phyloP scores from a whole-genome alignment of 805 yeast species.

The Yarrowia hollandica region DNA sequence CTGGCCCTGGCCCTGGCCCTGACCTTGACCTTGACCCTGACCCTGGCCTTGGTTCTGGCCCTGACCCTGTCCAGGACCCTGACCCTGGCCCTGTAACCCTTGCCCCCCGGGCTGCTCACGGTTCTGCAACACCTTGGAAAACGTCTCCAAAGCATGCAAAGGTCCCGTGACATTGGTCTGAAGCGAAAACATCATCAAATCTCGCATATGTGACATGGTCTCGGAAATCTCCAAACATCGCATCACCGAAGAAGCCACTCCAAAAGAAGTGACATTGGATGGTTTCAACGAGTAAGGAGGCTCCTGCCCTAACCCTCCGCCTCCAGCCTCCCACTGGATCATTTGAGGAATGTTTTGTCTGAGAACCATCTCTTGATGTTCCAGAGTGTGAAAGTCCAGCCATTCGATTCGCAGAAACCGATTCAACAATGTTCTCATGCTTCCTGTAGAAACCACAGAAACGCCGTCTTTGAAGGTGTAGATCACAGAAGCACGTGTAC shows the following conservation, averaged over 20 bases:
- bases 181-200: slow-evolving; percentile 59
- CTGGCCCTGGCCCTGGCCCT: not conserved
- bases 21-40: not conserved
- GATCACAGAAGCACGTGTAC: slow-evolving; percentile 51
- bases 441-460: slow-evolving; percentile 60
- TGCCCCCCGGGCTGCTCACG: slow-evolving; percentile 13
- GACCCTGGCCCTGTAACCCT: not conserved
- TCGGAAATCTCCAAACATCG: slow-evolving; percentile 74
- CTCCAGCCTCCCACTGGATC: slow-evolving; percentile 24
- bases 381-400: slow-evolving; percentile 59
- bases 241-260: slow-evolving; percentile 65
- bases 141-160: slow-evolving; percentile 36
- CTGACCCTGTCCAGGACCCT: not conserved
- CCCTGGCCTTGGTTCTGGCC: not conserved
- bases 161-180: slow-evolving; percentile 37
- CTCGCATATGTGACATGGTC: slow-evolving; percentile 69
- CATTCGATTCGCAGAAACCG: slow-evolving; percentile 67
- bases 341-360: slow-evolving; percentile 30
- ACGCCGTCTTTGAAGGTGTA: slow-evolving; percentile 71
- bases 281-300: slow-evolving; percentile 27
- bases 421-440: slow-evolving; percentile 61
- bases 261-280: slow-evolving; percentile 51
- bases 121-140: slow-evolving; percentile 42
- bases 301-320: too few relatives aligned
- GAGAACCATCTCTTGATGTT: slow-evolving; percentile 46